Evolutionary conservation across 1,139 yeast genomes (phyloP), one percentile per base, ranked within the genome.

Genomic region (Taphrina populina): DNA sequence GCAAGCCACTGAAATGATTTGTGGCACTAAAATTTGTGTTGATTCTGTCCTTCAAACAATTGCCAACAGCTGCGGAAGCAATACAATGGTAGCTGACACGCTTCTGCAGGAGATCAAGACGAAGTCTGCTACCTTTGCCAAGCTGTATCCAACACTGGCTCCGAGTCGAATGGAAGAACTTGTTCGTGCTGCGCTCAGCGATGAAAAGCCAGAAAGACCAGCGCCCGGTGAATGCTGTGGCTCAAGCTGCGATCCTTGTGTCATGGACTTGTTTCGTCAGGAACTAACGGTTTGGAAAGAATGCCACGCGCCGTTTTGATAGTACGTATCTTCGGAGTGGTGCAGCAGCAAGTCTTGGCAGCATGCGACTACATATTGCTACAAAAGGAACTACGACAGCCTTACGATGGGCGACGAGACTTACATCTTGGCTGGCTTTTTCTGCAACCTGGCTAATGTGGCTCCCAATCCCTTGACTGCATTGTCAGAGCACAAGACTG

Each of bases 391-490:
- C n/a, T n/a, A n/a, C n/a, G n/a, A n/a, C n/a, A n/a, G n/a, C n/a
- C n/a, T n/a, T n/a, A n/a, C n/a, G n/a, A n/a, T n/a, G n/a, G n/a
- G n/a, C n/a, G n/a, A n/a, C n/a, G n/a, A n/a, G n/a, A 10, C 43
- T 37, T n/a, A 37, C 17, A 37, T 37, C 21, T 41, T 54, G 3
- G 32, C 32, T 20, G 56, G 49, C 35, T 47, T 34, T 46, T 49
- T 39, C 46, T 49, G 39, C 27, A 49, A 24, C 15, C 54, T 39
- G 6, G 49, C 49, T 8, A 52, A 30, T 13, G 56, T 41, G 8
- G 49, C 49, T 5, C 56, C 56, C 15, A 52, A 24, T 11, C 47
- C 56, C 35, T 52, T 33, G 29, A 52, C 49, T 6, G 35, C 56
- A 7, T 41, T 49, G 41, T 41, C 43, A 20, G 56, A 52, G 2